Percentiles rank a stretch among this genome's conserved stretches.
Evolutionary conservation across 371 early-diverging fungal species (phyloP).

Genomic region (Mucor racemosus): DNA sequence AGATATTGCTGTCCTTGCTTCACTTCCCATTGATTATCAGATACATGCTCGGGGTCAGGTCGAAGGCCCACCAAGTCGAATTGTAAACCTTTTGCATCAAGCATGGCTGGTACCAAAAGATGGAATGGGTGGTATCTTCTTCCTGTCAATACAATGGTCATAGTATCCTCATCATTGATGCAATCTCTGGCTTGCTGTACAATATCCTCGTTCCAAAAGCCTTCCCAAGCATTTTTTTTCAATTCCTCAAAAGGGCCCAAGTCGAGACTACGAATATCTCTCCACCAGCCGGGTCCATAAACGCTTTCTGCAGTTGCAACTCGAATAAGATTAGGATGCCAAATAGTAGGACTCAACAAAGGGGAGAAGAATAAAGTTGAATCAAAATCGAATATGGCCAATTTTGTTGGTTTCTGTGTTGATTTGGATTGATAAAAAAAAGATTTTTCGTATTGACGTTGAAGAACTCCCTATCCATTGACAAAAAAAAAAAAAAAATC

Average conservation of each 20-base stretch:
- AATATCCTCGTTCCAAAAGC: constrained; percentile 30
- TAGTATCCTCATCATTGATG: constrained; percentile 31
- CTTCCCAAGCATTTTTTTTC: constrained; percentile 17
- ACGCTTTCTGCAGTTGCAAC: constrained; percentile 57
- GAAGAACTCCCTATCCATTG: constrained; percentile 16
- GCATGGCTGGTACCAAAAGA: constrained; percentile 27
- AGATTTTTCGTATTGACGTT: constrained; percentile 26
- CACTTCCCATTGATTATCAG: background rate
- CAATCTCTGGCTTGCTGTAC: constrained; percentile 23
- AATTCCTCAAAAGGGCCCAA: constrained; percentile 13
- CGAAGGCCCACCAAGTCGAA: constrained; percentile 55
- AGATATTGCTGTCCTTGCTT: background rate
- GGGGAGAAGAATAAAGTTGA: constrained; percentile 84
- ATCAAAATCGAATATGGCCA: constrained; percentile 79
- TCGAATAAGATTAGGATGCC: constrained; percentile 61
- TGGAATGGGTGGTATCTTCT: constrained; percentile 51
- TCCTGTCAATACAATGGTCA: constrained; percentile 56
- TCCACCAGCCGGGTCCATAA: constrained; percentile 67
- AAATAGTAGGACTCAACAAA: constrained; percentile 69
- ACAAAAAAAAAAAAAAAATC: background rate
- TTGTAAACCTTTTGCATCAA: constrained; percentile 30
- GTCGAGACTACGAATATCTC: constrained; percentile 44
- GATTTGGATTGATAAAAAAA: constrained; percentile 3
- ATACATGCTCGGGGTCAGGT: constrained; percentile 28
- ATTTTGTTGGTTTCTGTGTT: constrained; percentile 2